Conservation (phyloP, 2,329 filamentous ascomycete species). For the Penicillium sp. region DNA sequence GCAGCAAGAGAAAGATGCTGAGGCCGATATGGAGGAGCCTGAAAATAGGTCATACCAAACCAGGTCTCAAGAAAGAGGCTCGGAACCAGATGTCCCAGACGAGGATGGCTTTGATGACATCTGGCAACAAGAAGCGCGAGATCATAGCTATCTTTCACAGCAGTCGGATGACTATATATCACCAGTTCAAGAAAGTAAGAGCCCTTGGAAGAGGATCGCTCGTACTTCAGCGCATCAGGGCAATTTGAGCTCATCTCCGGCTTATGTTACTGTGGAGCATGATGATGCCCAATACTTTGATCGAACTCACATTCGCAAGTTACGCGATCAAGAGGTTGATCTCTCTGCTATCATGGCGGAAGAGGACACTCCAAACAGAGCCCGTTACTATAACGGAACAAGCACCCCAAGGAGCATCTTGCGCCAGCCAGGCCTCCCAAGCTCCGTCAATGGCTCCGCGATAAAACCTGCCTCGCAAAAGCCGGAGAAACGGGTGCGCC, state of each 20-base stretch:
- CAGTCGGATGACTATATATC: slow-evolving; percentile 23
- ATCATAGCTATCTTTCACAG: slow-evolving; percentile 35
- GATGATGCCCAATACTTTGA: slow-evolving; percentile 30
- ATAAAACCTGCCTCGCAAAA: slow-evolving; percentile 17
- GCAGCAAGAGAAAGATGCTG: slow-evolving; percentile 6
- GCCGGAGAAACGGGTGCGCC: slow-evolving; percentile 19
- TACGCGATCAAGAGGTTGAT: slow-evolving; percentile 39
- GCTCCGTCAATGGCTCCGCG: slow-evolving; percentile 11
- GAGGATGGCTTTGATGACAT: slow-evolving; percentile 47
- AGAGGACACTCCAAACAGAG: slow-evolving; percentile 38
- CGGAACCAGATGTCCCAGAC: slow-evolving; percentile 15
- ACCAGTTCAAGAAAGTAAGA: slow-evolving; percentile 28
- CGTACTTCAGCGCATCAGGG: slow-evolving; percentile 24
- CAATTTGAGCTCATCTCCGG: slow-evolving; percentile 28
- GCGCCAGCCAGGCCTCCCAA: slow-evolving; percentile 15
- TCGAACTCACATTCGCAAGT: slow-evolving; percentile 32
- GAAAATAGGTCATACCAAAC: slow-evolving; percentile 2
- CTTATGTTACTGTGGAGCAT: slow-evolving; percentile 30
- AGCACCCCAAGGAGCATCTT: slow-evolving; percentile 30
- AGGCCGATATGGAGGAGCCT: neutral
- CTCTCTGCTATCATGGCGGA: slow-evolving; percentile 32
- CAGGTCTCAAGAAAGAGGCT: slow-evolving; percentile 8
- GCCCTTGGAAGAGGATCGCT: slow-evolving; percentile 32
- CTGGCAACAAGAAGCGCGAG: slow-evolving; percentile 49
- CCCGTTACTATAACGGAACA: slow-evolving; percentile 38